These are phyloP conservation scores for Pleurotus djamor DNA, from an alignment of 768 basidiomycete genomes.

Conservation along the genomic window DNA sequence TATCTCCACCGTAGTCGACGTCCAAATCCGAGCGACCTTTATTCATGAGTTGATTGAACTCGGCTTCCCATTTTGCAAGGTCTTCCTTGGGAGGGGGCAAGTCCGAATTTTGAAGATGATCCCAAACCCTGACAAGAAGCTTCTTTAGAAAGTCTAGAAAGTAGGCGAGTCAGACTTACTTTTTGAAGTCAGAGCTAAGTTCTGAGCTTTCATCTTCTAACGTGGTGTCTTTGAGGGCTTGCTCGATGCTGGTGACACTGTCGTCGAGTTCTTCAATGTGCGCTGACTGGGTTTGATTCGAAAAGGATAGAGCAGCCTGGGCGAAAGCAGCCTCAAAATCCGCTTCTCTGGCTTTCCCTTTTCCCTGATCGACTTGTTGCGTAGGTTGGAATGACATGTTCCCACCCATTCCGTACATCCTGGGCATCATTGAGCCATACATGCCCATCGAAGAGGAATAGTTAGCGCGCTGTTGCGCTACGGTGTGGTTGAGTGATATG, in stretches of 20 bases:
- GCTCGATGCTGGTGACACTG: constrained; percentile 33
- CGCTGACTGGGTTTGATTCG: constrained; percentile 37
- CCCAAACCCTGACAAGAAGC: constrained; percentile 50
- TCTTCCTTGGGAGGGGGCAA: constrained; percentile 59
- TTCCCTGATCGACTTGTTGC: constrained; percentile 25
- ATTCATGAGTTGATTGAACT: constrained; percentile 78
- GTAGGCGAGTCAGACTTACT: constrained; percentile 32
- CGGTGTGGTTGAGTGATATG: background rate
- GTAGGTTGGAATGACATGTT: constrained; percentile 9
- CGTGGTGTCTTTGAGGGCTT: constrained; percentile 30
- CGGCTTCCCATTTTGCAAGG: constrained; percentile 78
- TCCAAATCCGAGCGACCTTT: constrained; percentile 63
- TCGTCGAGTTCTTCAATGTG: constrained; percentile 56
- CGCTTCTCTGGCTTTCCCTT: constrained; percentile 75
- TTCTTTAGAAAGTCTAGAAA: background rate
- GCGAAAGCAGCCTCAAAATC: constrained; percentile 89
- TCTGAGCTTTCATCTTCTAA: constrained; percentile 26
- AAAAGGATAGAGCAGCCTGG: constrained; percentile 55
- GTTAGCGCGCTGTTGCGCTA: constrained; percentile 40
- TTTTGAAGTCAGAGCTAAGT: constrained; percentile 43
- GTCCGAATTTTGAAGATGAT: constrained; percentile 56
- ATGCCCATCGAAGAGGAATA: constrained; percentile 31
- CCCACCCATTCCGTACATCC: constrained; percentile 30
- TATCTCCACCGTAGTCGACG: constrained; percentile 56
- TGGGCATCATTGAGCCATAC: constrained; percentile 35